Conservation (phyloP, 2,329 filamentous ascomycete genomes). For the Alternaria hordeiaustralica region DNA sequence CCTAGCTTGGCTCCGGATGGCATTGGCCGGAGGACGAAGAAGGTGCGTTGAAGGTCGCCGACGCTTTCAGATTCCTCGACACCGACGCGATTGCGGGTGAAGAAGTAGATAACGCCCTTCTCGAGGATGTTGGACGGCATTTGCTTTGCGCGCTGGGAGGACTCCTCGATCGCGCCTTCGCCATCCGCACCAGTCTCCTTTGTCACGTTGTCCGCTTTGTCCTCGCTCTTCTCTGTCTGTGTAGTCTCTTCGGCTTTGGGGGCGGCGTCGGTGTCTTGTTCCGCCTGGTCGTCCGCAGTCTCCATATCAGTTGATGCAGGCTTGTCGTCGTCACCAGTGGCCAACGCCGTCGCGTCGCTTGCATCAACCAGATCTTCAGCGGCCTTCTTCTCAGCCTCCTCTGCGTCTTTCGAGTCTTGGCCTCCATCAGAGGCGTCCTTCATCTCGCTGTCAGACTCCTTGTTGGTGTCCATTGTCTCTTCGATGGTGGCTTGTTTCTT, state of each 20-base stretch:
- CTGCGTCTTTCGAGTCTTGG: slow-evolving; percentile 6
- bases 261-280: background rate
- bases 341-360: slow-evolving; percentile 21
- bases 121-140: slow-evolving; percentile 73
- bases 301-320: slow-evolving; percentile 15
- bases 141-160: slow-evolving; percentile 58
- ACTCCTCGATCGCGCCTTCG: slow-evolving; percentile 54
- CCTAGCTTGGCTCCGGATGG: slow-evolving; percentile 72
- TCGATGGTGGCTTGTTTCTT: slow-evolving; percentile 62
- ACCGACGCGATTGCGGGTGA: slow-evolving; percentile 78
- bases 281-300: slow-evolving; percentile 7
- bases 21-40: slow-evolving; percentile 79
- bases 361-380: background rate
- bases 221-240: background rate
- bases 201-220: slow-evolving; percentile 15
- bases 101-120: slow-evolving; percentile 91
- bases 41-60: slow-evolving; percentile 76
- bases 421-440: slow-evolving; percentile 26
- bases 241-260: slow-evolving; percentile 11
- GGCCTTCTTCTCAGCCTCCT: slow-evolving; percentile 18
- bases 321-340: slow-evolving; percentile 29
- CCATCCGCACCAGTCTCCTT: slow-evolving; percentile 33
- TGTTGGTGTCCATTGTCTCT: slow-evolving; percentile 55
- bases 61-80: slow-evolving; percentile 73
- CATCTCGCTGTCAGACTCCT: slow-evolving; percentile 35